These are phyloP conservation scores for Ustilago cynodontis DNA, from an alignment of 1,284 basidiomycete genomes.

Conservation along the genomic window DNA sequence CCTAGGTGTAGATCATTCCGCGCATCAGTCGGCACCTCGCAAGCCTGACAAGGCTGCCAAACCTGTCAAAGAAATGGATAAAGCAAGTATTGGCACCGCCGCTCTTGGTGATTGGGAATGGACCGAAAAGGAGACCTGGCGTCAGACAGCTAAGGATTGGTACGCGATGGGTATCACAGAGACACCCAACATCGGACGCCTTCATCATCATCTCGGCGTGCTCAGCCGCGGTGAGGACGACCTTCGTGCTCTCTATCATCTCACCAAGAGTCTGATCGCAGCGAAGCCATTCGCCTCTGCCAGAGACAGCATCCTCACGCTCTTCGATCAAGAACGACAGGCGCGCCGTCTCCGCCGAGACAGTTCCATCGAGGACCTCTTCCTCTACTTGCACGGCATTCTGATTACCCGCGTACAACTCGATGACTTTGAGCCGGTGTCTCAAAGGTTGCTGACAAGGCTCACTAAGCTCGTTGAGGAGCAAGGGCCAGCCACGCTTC, in stretches of 20 bases:
- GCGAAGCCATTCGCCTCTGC: conserved; percentile 84
- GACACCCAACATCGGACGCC: conserved; percentile 87
- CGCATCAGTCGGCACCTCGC: neutral
- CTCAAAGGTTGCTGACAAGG: conserved; percentile 86
- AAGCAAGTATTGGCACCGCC: conserved; percentile 81
- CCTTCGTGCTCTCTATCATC: conserved; percentile 89
- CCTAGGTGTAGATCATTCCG: neutral
- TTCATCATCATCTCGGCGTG: conserved; percentile 94
- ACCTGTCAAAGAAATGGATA: conserved; percentile 45
- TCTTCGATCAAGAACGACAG: conserved; percentile 82
- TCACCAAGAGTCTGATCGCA: conserved; percentile 81
- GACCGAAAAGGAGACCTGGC: conserved; percentile 93
- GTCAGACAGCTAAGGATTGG: conserved; percentile 90
- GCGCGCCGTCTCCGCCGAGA: conserved; percentile 76
- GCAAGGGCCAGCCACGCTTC: conserved; percentile 26
- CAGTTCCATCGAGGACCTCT: conserved; percentile 82
- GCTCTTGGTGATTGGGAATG: conserved; percentile 88
- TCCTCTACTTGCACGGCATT: conserved; percentile 93
- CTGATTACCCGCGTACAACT: conserved; percentile 93
- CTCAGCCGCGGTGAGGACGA: conserved; percentile 82
- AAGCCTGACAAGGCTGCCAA: neutral
- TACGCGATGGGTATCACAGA: conserved; percentile 88
- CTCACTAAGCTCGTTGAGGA: conserved; percentile 70
- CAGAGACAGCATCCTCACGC: conserved; percentile 84
- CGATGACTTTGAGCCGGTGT: conserved; percentile 85